Evolutionary conservation across 2,329 filamentous ascomycete genomes (phyloP), one percentile per base, ranked within the genome.

Genomic region (Canariomyces notabilis): DNA sequence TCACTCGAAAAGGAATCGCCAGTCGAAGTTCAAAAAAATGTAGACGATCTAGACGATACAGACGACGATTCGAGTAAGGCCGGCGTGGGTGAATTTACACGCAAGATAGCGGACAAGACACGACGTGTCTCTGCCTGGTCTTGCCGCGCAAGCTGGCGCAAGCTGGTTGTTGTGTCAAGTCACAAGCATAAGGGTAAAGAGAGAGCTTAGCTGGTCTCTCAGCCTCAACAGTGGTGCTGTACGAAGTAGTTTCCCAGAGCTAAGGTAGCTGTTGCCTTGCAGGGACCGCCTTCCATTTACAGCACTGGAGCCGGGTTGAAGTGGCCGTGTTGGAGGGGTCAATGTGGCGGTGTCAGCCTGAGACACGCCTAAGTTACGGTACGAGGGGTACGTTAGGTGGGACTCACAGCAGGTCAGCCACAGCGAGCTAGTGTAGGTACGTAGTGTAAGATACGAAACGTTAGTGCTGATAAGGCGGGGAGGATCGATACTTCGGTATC

Each of bases 191-290:
- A 36, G 16, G 18, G 34, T 20, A 34, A 35, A 18, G 7, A 18
- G n/a, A 20, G 31, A 21, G 15, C 18, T n/a, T 9, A 18, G 18
- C 22, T 7, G 21, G 14, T n/a, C 8, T 45, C 18, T 46, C 37
- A 42, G 40, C 35, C 35, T 32, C 31, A 23, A 33, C 37, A 38
- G 26, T 43, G 34, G 35, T 23, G 21, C n/a, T n/a, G n/a, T n/a
- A n/a, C n/a, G n/a, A n/a, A n/a, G n/a, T n/a, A n/a, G n/a, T n/a
- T 26, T 22, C 22, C 33, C 19, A 26, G 22, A 26, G n/a, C 37
- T 26, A 12, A 12, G 7, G 15, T 26, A n/a, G 22, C 37, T 26
- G n/a, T n/a, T n/a, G 34, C 34, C 34, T 21, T 36, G 34, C 34
- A 36, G 34, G 34, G 34, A 19, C 21, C 18, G 9, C 12, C 16